Conservation (phyloP, 495 filamentous ascomycete species). For the Podospora bellae-mahoneyi region DNA sequence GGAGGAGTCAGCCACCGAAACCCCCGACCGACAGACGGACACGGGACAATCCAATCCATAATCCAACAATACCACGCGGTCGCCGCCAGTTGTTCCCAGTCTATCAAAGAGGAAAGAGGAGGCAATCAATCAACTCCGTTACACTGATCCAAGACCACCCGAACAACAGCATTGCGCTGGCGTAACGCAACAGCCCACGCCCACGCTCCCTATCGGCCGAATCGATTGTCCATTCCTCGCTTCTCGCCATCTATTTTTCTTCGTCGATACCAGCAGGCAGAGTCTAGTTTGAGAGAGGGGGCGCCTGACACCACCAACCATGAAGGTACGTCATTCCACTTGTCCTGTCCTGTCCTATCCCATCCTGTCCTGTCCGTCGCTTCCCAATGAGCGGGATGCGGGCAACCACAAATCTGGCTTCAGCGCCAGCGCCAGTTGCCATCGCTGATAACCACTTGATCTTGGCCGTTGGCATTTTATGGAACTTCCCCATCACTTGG, state of each 20-base stretch:
- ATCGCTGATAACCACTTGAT: not conserved
- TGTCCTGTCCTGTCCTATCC: constrained; percentile 18
- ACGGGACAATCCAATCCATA: not conserved
- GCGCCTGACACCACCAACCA: constrained; percentile 32
- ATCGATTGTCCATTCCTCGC: constrained; percentile 22
- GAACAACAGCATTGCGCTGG: constrained; percentile 23
- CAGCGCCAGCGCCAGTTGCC: constrained; percentile 12
- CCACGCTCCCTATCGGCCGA: constrained; percentile 21
- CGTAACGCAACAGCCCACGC: constrained; percentile 26
- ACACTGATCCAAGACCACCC: constrained; percentile 35
- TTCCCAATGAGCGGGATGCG: constrained; percentile 18
- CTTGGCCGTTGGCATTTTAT: not conserved
- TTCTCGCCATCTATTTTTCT: constrained; percentile 14
- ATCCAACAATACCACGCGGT: not conserved
- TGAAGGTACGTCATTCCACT: constrained; percentile 50
- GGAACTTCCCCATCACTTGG: not conserved
- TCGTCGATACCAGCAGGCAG: constrained; percentile 10
- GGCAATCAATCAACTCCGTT: constrained; percentile 20
- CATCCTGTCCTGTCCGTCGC: constrained; percentile 18
- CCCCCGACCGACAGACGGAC: not conserved
- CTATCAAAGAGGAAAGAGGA: constrained; percentile 7
- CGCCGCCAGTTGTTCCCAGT: not conserved
- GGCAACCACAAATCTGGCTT: constrained; percentile 13
- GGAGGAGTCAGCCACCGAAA: constrained; percentile 2
- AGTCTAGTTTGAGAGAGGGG: constrained; percentile 17